Base-by-base conservation (phyloP, 371 early-diverging fungal genomes). In the Mortierella sp. region DNA sequence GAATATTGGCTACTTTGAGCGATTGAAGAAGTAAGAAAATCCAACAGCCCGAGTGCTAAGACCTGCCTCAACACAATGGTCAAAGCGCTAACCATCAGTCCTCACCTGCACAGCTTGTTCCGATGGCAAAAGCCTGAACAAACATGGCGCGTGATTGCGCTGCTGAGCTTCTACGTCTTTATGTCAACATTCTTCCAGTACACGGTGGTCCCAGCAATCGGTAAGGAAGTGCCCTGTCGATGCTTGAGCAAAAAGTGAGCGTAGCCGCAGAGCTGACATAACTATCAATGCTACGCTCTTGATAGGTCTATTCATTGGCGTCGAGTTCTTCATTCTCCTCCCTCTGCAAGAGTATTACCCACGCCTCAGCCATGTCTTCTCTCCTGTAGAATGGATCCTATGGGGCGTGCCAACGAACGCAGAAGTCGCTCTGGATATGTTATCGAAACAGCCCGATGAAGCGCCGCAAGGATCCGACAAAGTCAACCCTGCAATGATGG, bases 381-480 rank as follows among this genome's bases (percentile, higher is more conserved):
- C 78, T 0, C 78, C 78, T 5, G 49, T 70, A 19, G 78, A 76
- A 31, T 76, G 65, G 78, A 39, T 76, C 39, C 67, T 76, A 6
- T 76, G 78, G 78, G 61, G 52, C 30, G 66, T 76, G 0, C 78
- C 78, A 3, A 76, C 70, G 10, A 65, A 59, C 41, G 70, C 78
- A 0, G 78, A 76, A 19, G 56, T 76, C 14, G 78, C 66, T 21
- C 63, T 76, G 0, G 70, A 69, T 19, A 49, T 61, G 63, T 24
- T 76, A 39, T 62, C 66, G 7, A 46, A 47, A 2, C 66, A 62
- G 48, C 58, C 58, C 24, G 70, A 69, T 0, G 64, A 56, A 23
- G 46, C 31, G 14, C 58, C 41, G 3, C 48, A 27, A 23, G 23
- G n/a, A n/a, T 27, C 41, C 12, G 58, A 48, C 14, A 55, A 46